phyloP scores from a whole-genome alignment of 2,329 filamentous ascomycete genomes.

The Pseudopyricularia cyperi region DNA sequence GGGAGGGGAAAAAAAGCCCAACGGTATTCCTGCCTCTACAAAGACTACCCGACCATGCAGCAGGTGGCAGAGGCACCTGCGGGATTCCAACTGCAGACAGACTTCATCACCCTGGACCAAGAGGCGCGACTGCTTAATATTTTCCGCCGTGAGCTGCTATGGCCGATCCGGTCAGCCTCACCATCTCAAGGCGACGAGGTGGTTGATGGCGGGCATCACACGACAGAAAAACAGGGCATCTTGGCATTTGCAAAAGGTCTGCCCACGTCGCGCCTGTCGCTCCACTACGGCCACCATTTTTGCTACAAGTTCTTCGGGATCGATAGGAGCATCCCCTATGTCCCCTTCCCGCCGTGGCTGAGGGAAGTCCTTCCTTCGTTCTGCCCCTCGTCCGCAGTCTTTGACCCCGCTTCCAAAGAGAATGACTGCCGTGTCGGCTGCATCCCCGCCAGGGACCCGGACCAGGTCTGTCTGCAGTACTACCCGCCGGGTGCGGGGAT shows the following conservation, averaged over 20 bases:
- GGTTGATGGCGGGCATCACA: not conserved
- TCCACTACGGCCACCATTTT: constrained; percentile 45
- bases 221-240: not conserved
- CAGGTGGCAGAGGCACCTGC: constrained; percentile 15
- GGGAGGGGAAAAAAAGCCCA: no score
- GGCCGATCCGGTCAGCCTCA: constrained; percentile 19
- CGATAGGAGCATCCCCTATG: constrained; percentile 33
- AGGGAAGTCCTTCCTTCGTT: constrained; percentile 28
- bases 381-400: constrained; percentile 1
- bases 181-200: not conserved
- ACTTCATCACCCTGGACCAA: constrained; percentile 32
- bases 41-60: not conserved
- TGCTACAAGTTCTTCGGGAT: constrained; percentile 46
- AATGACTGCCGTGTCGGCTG: not conserved
- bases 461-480: constrained; percentile 47
- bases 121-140: constrained; percentile 28
- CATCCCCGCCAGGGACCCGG: constrained; percentile 29
- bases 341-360: constrained; percentile 37
- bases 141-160: constrained; percentile 29
- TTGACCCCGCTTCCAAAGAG: not conserved
- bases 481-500: constrained; percentile 48
- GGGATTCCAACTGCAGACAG: constrained; percentile 27
- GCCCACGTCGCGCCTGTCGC: constrained; percentile 29
- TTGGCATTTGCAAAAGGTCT: constrained; percentile 7
- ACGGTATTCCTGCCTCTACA: no score